Evolutionary conservation across 2,329 filamentous ascomycete genomes (phyloP), one percentile per base, ranked within the genome.

Genomic region (Colletotrichum liriopes): DNA sequence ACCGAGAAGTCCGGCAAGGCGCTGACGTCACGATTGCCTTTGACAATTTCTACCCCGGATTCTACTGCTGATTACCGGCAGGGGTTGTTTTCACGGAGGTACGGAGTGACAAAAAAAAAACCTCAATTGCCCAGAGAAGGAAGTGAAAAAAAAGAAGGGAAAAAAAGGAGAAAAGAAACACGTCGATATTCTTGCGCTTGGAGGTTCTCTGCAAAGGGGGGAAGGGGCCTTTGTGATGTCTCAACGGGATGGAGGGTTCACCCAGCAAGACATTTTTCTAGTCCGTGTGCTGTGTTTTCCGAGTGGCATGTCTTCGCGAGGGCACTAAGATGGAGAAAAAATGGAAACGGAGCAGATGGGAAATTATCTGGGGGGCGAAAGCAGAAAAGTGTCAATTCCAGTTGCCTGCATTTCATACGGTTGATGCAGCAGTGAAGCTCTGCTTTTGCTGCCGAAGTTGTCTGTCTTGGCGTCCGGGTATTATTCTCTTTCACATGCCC

Each of bases 21-120:
- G 32, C 59, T 62, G 59, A 51, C 59, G 59, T 62, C 59, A 62
- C 23, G n/a, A 37, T 37, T 51, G n/a, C 45, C 32, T 26, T 51
- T 18, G 35, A 23, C 54, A 18, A 26, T 58, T 20, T 47, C 18
- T 37, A 51, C 59, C 41, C 59, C 32, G 43, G 29, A 49, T 39
- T 37, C 14, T 18, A 20, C 20, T 18, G 4, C 29, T 59, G 5
- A 6, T 49, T 23, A 20, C 39, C 32, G 14, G 49, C 43, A 14
- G 23, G 59, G 55, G 23, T 5, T 23, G 11, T 56, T 39, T n/a
- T 12, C 54, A 56, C 20, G 32, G 52, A 56, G 29, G 18, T n/a
- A 9, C 9, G 52, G 32, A 37, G 9, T 37, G 9, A 1, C 20
- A 18, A 5, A 35, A 14, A 37, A 4, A 16, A 35, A 20, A 5